Base-by-base conservation (phyloP, 108 stramenopile species). In the Skeletonema marinoi region DNA sequence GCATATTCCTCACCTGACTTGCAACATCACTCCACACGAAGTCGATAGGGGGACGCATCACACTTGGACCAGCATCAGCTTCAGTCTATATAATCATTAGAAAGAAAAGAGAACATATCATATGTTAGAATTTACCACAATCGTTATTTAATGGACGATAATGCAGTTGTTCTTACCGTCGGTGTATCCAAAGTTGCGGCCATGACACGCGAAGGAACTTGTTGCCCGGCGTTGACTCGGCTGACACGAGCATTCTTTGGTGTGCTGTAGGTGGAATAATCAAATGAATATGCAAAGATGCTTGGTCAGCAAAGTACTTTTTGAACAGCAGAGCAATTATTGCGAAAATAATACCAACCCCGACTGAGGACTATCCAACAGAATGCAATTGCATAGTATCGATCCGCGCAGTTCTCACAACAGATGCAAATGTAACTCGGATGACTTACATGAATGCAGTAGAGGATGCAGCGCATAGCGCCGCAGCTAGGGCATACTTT, bases 21-120 rank as follows among this genome's bases (percentile, higher is more conserved):
- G 84, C 39, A 48, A 95, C 80, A 48, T 85, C 65, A 11, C 80
- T 67, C 94, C 94, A 95, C 19, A 73, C 70, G 75, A 90, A 68
- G 68, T 95, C 86, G 72, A 95, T 90, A 21, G 94, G 94, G 33
- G 94, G 92, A 14, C 94, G 82, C 94, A 95, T 95, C 25, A 77
- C 62, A 61, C 11, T 67, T 33, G 77, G 68, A 39, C 48, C 67
- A 30, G 42, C 6, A 25, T 25, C 25, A 21, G 80, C 44, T 46
- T 76, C 60, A 14, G 72, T 48, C 44, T 80, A 51, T 41, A 66
- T 65, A 9, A 56, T 56, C 25, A 25, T 29, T 76, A 78, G 41
- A 31, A 25, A 31, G 58, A 10, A n/a, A 50, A 68, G 38, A 32
- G 36, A 13, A 5, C 3, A 17, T 17, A 31, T 0, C 0, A 66